Evolutionary conservation across 352 stramenopile genomes (phyloP), one percentile per base, ranked within the genome.

Genomic region (Pythium chondricola): DNA sequence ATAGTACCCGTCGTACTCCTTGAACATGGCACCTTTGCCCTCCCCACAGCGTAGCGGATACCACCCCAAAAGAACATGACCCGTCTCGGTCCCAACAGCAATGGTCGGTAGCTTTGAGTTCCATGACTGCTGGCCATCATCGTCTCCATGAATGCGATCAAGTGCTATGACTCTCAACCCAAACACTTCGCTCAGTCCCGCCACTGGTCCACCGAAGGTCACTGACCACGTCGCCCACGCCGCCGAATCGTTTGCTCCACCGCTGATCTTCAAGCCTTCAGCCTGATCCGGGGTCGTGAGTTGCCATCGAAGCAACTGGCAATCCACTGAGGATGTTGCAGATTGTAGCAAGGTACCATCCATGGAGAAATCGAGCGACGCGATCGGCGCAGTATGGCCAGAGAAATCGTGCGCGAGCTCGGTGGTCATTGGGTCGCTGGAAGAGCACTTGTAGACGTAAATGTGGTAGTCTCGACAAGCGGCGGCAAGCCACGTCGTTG

Each of bases 401-500:
- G 71, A 58, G 52, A 90, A 88, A 7, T 67, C 69, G 32, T 85
- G 63, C 2, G 60, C 36, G 38, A 85, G 45, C 10, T 80, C 70
- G 44, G 72, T 75, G 3, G 20, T 64, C 25, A 43, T 47, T 3
- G 20, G 6, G 18, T 52, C 35, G 3, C 25, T 63, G 18, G 30
- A 54, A 10, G 8, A 48, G 17, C 45, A 40, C 20, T 42, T 42
- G 24, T 90, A 90, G 6, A 95, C 62, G 58, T 93, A 93, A 16
- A 95, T 69, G 22, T 70, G 75, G 36, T 70, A 87, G 53, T 95
- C 74, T 20, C 77, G 71, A 55, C 68, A 88, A 1, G 65, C 82
- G 67, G 57, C 42, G 53, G 76, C 53, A 65, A 67, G 62, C 44
- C 69, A 48, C 49, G 52, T 27, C 11, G 52, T 52, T 43, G 24